These are phyloP conservation scores for Coniochaeta ligniaria DNA, from an alignment of 2,329 filamentous ascomycete genomes.

Conservation along the genomic window DNA sequence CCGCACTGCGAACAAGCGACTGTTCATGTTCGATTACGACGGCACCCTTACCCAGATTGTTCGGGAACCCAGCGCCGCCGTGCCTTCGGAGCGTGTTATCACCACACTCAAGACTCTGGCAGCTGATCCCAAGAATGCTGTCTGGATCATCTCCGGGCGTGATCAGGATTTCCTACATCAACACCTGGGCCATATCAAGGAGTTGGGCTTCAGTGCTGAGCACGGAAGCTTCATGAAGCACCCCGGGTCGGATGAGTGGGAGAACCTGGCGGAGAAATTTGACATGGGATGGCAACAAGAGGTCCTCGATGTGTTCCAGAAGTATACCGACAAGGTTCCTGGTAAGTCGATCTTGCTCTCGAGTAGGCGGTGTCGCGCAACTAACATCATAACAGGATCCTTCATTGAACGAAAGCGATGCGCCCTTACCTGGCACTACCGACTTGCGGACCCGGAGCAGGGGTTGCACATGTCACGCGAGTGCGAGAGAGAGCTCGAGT, in stretches of 20 bases:
- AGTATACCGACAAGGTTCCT: constrained; percentile 79
- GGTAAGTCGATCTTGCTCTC: constrained; percentile 45
- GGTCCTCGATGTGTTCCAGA: constrained; percentile 76
- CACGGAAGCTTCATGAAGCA: constrained; percentile 92
- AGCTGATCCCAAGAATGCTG: constrained; percentile 71
- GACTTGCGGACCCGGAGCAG: constrained; percentile 79
- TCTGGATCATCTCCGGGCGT: constrained; percentile 98
- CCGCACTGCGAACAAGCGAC: constrained; percentile 63
- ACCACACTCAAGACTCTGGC: constrained; percentile 73
- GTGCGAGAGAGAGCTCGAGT: constrained; percentile 75
- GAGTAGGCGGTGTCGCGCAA: background rate
- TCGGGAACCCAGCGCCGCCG: constrained; percentile 78
- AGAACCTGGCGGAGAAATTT: constrained; percentile 77
- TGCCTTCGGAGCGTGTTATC: constrained; percentile 79
- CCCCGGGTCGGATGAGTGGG: constrained; percentile 71
- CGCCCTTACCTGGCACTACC: constrained; percentile 95
- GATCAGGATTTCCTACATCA: constrained; percentile 88
- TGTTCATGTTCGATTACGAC: constrained; percentile 99
- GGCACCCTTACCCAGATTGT: constrained; percentile 95
- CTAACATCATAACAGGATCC: constrained; percentile 48
- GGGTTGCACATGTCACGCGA: constrained; percentile 72
- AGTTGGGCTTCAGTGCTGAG: constrained; percentile 91
- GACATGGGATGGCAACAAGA: constrained; percentile 92
- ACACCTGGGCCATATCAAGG: constrained; percentile 84
- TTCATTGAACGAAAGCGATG: constrained; percentile 94